Evolutionary conservation across 2,329 filamentous ascomycete species (phyloP), one percentile per base, ranked within the genome.

Genomic region (Blastomyces gilchristii): DNA sequence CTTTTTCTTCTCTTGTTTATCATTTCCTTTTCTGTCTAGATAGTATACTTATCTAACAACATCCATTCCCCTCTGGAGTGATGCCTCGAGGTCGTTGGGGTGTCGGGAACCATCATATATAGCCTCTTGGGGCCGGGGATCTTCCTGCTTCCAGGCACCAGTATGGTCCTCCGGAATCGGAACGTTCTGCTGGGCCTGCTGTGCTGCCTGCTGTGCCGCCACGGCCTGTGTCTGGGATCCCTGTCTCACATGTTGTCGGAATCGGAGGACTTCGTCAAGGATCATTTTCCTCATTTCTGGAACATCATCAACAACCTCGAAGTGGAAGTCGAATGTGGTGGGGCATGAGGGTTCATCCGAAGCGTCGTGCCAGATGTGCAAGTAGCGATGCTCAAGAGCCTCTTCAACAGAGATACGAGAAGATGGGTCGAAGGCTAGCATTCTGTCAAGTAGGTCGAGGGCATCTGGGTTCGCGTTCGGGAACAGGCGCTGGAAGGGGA

Each of bases 331-430:
- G 78, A 99, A 99, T 22, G 91, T 92, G 18, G 88, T 90, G 0
- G 92, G 92, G 80, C 93, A 97, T 67, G 87, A 85, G 25, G 94
- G 94, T 80, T 99, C 94, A 77, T 99, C 94, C 3, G 89, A 92
- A 61, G 92, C 90, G 71, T 99, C 94, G 80, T 99, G 94, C 94
- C 94, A 97, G 79, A 99, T 97, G 73, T 93, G 86, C 63, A 99
- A 84, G 78, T 99, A 99, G 43, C 89, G 89, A 81, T 99, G 94
- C 80, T 97, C 92, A 63, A 99, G 87, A 22, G 94, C 94, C 72
- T 93, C 86, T 78, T 99, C 94, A 68, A 97, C 94, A 58, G 87
- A 90, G 76, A 99, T 95, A 72, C 94, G 91, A 67, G 88, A 88
- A 14, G 90, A 91, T 0, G 94, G 94, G 74, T 99, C 94, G 75